A percentile compares a stretch with the other conserved stretches of the same genome.
Conservation (phyloP, 306 rosid genomes). For the Arachis hypogaea region DNA sequence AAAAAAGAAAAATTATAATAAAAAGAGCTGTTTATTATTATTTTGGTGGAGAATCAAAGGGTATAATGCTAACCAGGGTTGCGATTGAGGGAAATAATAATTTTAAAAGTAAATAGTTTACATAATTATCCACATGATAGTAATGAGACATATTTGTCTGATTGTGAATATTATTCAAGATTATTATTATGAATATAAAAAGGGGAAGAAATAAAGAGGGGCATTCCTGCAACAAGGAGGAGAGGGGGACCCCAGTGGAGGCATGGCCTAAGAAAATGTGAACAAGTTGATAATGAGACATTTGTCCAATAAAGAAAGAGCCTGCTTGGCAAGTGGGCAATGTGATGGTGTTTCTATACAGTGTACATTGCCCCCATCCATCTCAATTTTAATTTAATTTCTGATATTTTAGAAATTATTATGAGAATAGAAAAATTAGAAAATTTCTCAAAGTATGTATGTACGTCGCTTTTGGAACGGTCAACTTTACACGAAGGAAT, state of each 20-base stretch:
- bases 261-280: conserved; percentile 36
- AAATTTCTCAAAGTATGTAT: conserved; percentile 9
- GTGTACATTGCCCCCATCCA: conserved; percentile 33
- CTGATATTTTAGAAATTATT: no score
- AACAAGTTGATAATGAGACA: conserved; percentile 46
- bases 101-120: neutral
- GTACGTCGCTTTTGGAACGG: conserved; percentile 39
- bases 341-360: conserved; percentile 43
- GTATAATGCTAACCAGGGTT: neutral
- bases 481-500: conserved; percentile 39
- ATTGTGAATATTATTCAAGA: neutral
- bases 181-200: neutral
- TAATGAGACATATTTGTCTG: conserved; percentile 19
- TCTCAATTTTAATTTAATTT: conserved; percentile 9
- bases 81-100: neutral
- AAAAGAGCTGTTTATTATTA: no score
- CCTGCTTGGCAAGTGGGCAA: conserved; percentile 47
- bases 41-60: neutral
- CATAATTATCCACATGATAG: conserved; percentile 2
- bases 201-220: neutral
- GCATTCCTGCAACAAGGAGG: neutral
- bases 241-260: conserved; percentile 36
- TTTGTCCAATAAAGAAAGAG: conserved; percentile 51
- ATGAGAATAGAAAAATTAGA: neutral
- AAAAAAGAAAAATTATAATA: neutral